Evolutionary conservation across 2,329 filamentous ascomycete genomes (phyloP), one percentile per base, ranked within the genome.

Genomic region (Ophiostoma sp.): DNA sequence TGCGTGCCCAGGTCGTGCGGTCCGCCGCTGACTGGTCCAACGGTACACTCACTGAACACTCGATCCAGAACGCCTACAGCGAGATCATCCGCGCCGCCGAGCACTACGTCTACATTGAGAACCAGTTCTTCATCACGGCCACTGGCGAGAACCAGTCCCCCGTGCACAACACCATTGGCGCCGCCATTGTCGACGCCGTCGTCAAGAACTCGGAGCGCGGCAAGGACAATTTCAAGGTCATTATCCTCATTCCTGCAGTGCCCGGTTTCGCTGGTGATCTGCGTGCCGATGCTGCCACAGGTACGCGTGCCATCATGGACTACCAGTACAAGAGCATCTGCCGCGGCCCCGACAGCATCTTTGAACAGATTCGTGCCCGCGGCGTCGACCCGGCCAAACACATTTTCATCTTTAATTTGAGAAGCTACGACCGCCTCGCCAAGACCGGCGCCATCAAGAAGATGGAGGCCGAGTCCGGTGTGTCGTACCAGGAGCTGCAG

Each of bases 321-420:
- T 98, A 97, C 79, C 96, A 98, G 80, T 99, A 96, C 86, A 97
- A 97, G 82, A 97, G 94, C 0, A 97, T 99, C 76, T 93, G 92
- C 79, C 91, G 96, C 61, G 96, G 96, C 6, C 92, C 97, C 76
- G 87, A 98, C 80, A 97, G 94, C 4, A 98, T 99, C 70, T 96
- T 92, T 78, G 94, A 89, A 52, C 91, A 92, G 79, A 90, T 98
- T 74, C 85, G 86, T 73, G 82, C 82, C 61, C 89, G 92, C 75
- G 94, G 93, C 1, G 88, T 96, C 1, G 90, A 98, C 77, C 94
- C 95, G 0, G 88, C 79, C 0, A 79, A 98, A 74, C 88, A 98
- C 82, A 90, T 99, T 42, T 98, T 97, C 82, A 87, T 97, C 79
- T 99, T 98, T 86, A 98, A 98, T 77, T 84, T 99, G 55, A 89